Evolutionary conservation across 805 yeast species (phyloP), one percentile per base, ranked within the genome.

Genomic region (Yamadazyma scolyti): DNA sequence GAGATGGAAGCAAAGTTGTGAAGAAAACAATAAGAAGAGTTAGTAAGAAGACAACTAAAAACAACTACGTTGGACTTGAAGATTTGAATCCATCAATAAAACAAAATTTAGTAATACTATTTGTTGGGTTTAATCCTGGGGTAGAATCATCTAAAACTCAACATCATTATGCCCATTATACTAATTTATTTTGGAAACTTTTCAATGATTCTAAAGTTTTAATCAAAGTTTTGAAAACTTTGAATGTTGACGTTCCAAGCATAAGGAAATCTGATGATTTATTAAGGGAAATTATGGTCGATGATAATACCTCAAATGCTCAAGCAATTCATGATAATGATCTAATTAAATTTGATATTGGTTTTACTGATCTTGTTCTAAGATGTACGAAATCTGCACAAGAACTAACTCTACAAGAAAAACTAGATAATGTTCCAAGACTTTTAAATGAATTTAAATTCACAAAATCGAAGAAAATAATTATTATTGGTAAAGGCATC

Each of bases 71-170:
- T 10, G 30, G 16, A n/a, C 11, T 28, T n/a, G 20, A 28, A 4
- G 45, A 41, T 14, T 16, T 41, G 13, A 21, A 22, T 9, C 71
- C 70, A 4, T 57, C 64, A 9, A 30, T 65, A 14, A 28, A 40
- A 11, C 30, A 34, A 2, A 30, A 48, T 27, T 44, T 59, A 23
- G 36, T 45, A 10, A 30, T 80, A 1, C 64, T 82, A 3, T 82
- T 82, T 43, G 65, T 82, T 3, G 93, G 93, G 1, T 80, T 68
- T 58, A 82, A 82, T 44, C 93, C 93, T 0, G 84, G 89, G 2
- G 52, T 76, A 4, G 68, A 66, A 44, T 79, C 88, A 1, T 73
- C 85, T 0, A 43, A 55, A 12, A 50, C 57, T 6, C 87, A 82
- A 20, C 89, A 82, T 47, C 75, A 81, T 46, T 82, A 78, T 50